Evolutionary conservation across 805 yeast genomes (phyloP).

Genomic region (Ogataea pini): DNA sequence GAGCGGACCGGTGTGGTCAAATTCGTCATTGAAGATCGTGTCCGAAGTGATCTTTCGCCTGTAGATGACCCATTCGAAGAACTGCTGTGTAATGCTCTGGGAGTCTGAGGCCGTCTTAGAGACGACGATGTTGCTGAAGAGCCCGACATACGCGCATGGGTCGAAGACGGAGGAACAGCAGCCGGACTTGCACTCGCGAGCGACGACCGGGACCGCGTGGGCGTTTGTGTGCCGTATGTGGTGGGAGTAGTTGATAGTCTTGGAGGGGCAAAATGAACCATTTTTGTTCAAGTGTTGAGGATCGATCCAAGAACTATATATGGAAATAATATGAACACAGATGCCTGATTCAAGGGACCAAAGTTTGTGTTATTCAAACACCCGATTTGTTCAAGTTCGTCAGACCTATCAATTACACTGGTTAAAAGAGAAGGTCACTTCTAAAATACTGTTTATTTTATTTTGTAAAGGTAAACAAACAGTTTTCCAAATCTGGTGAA

Average conservation of each 20-base stretch:
- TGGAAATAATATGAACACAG: too few relatives aligned
- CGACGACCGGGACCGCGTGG: constrained; percentile 19
- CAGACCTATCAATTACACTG: neutral
- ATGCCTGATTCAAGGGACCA: too few relatives aligned
- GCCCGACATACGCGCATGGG: constrained; percentile 23
- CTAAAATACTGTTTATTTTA: neutral
- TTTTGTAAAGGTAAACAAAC: constrained; percentile 17
- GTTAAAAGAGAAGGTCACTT: neutral
- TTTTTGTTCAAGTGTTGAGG: neutral
- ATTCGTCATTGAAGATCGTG: constrained; percentile 25
- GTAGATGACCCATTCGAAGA: constrained; percentile 4
- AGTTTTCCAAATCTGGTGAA: constrained; percentile 9
- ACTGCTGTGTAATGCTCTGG: constrained; percentile 13
- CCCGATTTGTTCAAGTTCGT: too few relatives aligned
- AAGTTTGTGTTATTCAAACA: too few relatives aligned
- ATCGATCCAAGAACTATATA: neutral
- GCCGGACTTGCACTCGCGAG: constrained; percentile 15
- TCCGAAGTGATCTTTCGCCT: constrained; percentile 14
- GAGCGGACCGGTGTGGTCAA: constrained; percentile 23
- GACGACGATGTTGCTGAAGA: constrained; percentile 22
- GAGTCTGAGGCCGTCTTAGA: constrained; percentile 22
- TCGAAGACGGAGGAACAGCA: constrained; percentile 14
- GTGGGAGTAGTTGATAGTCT: constrained; percentile 17
- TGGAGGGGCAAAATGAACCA: constrained; percentile 24
- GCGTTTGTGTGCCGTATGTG: constrained; percentile 13